Evolutionary conservation across 148 eudicot species (phyloP).

Genomic region (Cornus controversa): DNA sequence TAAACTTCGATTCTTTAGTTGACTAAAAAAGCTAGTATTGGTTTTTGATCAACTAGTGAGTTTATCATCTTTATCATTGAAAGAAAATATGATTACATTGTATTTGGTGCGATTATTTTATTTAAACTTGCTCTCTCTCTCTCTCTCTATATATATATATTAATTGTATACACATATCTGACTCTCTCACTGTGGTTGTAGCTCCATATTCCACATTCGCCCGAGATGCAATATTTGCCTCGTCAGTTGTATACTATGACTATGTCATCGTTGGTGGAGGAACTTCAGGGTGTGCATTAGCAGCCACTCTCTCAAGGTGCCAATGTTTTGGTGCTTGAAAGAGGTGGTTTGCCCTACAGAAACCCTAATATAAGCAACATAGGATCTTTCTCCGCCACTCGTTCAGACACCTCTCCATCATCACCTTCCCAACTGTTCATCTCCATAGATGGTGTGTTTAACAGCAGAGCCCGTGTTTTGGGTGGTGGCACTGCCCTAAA

Average conservation of each 20-base stretch:
- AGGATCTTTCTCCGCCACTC: constrained; percentile 31
- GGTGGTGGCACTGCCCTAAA: constrained; percentile 83
- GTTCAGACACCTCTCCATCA: constrained; percentile 42
- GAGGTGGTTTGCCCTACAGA: constrained; percentile 75
- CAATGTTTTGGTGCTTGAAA: constrained; percentile 61
- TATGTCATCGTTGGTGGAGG: constrained; percentile 92
- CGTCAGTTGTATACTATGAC: constrained; percentile 44
- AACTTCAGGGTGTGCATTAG: constrained; percentile 74
- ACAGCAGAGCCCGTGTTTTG: constrained; percentile 62
- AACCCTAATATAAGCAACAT: constrained; percentile 52
- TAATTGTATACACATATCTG: too few relatives aligned
- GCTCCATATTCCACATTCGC: constrained; percentile 63
- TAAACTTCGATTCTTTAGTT: too few relatives aligned
- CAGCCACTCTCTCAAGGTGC: constrained; percentile 62
- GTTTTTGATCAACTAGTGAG: background rate
- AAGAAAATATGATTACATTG: background rate
- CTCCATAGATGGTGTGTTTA: constrained; percentile 83
- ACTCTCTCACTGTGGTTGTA: constrained; percentile 20
- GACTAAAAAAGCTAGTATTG: too few relatives aligned
- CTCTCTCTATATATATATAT: background rate
- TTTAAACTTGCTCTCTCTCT: background rate
- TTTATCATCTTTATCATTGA: too few relatives aligned
- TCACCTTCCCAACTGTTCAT: constrained; percentile 75
- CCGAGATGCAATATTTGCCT: constrained; percentile 59
- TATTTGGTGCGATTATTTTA: background rate